phyloP scores from a whole-genome alignment of 1,284 basidiomycete genomes.

The Heterobasidion occidentale region DNA sequence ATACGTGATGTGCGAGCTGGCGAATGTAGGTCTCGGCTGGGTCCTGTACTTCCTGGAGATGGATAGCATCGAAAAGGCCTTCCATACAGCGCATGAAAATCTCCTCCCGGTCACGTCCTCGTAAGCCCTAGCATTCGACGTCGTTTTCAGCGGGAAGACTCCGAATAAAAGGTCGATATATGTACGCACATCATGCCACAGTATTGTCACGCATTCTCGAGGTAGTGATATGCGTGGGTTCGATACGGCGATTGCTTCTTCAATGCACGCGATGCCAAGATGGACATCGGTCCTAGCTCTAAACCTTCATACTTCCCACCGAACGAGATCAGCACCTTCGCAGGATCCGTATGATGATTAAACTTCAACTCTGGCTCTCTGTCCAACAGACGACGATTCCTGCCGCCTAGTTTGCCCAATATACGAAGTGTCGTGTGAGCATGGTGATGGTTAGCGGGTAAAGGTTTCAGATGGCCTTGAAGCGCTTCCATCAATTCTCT shows the following conservation, averaged over 20 bases:
- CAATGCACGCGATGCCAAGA: conserved; percentile 65
- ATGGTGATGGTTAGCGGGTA: conserved; percentile 87
- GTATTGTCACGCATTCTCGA: conserved; percentile 71
- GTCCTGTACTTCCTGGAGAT: conserved; percentile 61
- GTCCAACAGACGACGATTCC: conserved; percentile 84
- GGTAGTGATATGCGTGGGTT: conserved; percentile 69
- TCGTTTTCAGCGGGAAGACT: no score
- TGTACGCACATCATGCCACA: conserved; percentile 64
- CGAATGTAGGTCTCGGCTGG: conserved; percentile 65
- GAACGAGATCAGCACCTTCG: conserved; percentile 70
- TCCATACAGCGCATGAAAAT: conserved; percentile 68
- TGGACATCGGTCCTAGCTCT: conserved; percentile 66
- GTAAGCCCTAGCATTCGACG: conserved; percentile 43
- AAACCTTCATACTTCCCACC: conserved; percentile 64
- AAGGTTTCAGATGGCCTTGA: conserved; percentile 84
- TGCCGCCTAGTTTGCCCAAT: conserved; percentile 92
- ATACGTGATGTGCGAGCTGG: conserved; percentile 62
- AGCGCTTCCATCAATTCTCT: conserved; percentile 94
- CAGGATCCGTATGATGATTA: conserved; percentile 58
- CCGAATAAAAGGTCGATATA: no score
- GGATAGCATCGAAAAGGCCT: conserved; percentile 75
- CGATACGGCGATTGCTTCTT: conserved; percentile 58
- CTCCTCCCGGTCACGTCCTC: conserved; percentile 69
- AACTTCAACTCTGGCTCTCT: conserved; percentile 78
- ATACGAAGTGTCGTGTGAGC: conserved; percentile 96